These are phyloP conservation scores for Desmodesmus armatus DNA, from an alignment of 139 green algal genomes.

Conservation along the genomic window DNA sequence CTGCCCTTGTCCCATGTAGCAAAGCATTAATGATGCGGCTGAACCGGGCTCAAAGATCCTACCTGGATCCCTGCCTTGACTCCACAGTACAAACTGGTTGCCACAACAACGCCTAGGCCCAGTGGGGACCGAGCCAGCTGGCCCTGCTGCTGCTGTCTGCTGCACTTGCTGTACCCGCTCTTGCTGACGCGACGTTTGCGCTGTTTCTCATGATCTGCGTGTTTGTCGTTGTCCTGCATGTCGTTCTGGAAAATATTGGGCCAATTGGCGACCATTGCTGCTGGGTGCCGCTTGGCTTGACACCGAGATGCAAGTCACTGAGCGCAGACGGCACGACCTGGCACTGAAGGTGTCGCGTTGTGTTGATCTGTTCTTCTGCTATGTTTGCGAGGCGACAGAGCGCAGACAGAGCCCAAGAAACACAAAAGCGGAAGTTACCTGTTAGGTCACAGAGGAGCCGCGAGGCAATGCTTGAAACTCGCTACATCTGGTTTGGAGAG, in stretches of 20 bases:
- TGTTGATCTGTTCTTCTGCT: too few species aligned
- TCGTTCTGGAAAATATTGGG: background rate
- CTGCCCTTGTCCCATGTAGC: too few species aligned
- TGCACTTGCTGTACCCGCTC: background rate
- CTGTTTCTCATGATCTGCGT: background rate
- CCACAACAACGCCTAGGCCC: constrained; percentile 14
- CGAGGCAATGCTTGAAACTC: too few species aligned
- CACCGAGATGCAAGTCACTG: too few species aligned
- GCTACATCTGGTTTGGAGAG: too few species aligned
- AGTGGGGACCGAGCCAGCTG: constrained; percentile 20
- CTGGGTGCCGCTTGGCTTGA: background rate
- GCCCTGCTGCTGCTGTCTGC: background rate
- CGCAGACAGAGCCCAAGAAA: too few species aligned
- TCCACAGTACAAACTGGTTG: constrained; percentile 39
- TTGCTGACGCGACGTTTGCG: background rate
- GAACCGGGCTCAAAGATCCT: too few species aligned
- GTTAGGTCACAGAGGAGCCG: too few species aligned
- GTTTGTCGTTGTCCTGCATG: background rate
- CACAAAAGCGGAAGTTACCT: too few species aligned
- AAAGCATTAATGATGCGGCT: background rate
- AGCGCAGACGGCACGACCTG: too few species aligned
- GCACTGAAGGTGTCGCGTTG: too few species aligned
- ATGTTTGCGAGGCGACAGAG: too few species aligned
- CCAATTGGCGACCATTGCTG: background rate
- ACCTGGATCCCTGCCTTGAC: constrained; percentile 40